These are phyloP conservation scores for Phytophthora sansomeana DNA, from an alignment of 352 stramenopile species.

Conservation along the genomic window DNA sequence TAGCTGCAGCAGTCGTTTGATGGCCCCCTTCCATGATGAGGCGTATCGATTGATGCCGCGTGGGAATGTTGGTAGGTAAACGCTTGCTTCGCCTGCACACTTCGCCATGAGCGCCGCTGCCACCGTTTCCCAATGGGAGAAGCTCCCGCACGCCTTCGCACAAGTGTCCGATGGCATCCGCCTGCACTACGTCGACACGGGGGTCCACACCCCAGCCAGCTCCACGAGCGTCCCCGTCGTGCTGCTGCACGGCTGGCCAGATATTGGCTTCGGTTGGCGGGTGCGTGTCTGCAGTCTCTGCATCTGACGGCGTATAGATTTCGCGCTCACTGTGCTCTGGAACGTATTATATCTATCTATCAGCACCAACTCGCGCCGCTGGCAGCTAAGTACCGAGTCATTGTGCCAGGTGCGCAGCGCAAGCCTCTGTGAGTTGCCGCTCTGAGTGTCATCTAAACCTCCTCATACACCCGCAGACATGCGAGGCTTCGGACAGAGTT, in stretches of 20 bases:
- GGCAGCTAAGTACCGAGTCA: slow-evolving; percentile 43
- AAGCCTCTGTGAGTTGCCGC: background rate
- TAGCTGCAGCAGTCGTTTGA: background rate
- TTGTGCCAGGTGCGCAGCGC: slow-evolving; percentile 40
- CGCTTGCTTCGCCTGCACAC: background rate
- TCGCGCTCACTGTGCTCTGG: background rate
- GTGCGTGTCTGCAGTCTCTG: background rate
- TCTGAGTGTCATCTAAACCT: background rate
- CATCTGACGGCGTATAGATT: background rate
- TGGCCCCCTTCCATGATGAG: too few species aligned
- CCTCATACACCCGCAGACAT: slow-evolving; percentile 32
- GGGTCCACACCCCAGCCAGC: background rate
- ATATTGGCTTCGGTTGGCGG: background rate
- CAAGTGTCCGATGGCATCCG: slow-evolving; percentile 1
- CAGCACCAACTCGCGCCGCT: background rate
- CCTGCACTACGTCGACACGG: slow-evolving; percentile 3
- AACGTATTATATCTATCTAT: background rate
- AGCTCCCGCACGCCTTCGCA: slow-evolving; percentile 2
- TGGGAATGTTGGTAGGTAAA: background rate
- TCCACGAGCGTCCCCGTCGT: background rate
- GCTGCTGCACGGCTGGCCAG: background rate
- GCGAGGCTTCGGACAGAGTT: slow-evolving; percentile 60
- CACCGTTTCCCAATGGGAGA: background rate
- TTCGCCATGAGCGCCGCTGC: background rate
- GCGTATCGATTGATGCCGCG: background rate